Evolutionary conservation across 2,329 filamentous ascomycete genomes (phyloP).

Genomic region (Parastagonospora avenae): DNA sequence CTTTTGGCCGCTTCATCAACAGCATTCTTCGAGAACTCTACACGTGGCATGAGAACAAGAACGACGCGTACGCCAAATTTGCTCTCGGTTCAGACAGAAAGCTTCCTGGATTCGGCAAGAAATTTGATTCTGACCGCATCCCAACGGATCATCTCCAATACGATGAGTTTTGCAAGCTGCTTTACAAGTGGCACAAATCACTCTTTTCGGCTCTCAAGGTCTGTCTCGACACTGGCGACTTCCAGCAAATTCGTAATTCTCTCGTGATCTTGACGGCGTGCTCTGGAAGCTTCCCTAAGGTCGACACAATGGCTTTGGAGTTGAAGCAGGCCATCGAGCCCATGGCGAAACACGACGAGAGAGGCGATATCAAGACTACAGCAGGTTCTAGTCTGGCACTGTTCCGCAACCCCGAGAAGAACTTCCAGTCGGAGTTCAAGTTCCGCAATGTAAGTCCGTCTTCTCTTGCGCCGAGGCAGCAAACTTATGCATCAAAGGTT

Average conservation of each 20-base stretch:
- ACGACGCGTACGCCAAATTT: slow-evolving; percentile 75
- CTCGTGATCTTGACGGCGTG: slow-evolving; percentile 86
- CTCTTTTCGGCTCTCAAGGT: slow-evolving; percentile 79
- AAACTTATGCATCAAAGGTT: slow-evolving; percentile 23
- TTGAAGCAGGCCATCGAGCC: slow-evolving; percentile 70
- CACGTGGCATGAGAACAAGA: slow-evolving; percentile 80
- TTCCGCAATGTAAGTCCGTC: slow-evolving; percentile 66
- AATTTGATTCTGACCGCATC: slow-evolving; percentile 72
- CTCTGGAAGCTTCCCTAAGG: slow-evolving; percentile 80
- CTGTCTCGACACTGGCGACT: slow-evolving; percentile 83
- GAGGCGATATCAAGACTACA: slow-evolving; percentile 76
- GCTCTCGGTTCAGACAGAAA: slow-evolving; percentile 70
- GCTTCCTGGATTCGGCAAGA: slow-evolving; percentile 78
- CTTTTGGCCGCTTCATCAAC: slow-evolving; percentile 88
- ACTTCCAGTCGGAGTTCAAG: slow-evolving; percentile 76
- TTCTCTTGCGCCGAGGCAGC: background rate
- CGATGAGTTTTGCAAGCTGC: slow-evolving; percentile 80
- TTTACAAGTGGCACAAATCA: slow-evolving; percentile 90
- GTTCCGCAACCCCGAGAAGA: slow-evolving; percentile 67
- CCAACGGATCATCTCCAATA: slow-evolving; percentile 77
- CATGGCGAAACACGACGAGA: slow-evolving; percentile 61
- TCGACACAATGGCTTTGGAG: slow-evolving; percentile 82
- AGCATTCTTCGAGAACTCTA: slow-evolving; percentile 79
- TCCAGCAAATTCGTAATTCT: slow-evolving; percentile 97
- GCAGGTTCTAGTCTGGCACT: slow-evolving; percentile 74